phyloP scores from a whole-genome alignment of 345 rosid genomes.

The Stellera chamaejasme region DNA sequence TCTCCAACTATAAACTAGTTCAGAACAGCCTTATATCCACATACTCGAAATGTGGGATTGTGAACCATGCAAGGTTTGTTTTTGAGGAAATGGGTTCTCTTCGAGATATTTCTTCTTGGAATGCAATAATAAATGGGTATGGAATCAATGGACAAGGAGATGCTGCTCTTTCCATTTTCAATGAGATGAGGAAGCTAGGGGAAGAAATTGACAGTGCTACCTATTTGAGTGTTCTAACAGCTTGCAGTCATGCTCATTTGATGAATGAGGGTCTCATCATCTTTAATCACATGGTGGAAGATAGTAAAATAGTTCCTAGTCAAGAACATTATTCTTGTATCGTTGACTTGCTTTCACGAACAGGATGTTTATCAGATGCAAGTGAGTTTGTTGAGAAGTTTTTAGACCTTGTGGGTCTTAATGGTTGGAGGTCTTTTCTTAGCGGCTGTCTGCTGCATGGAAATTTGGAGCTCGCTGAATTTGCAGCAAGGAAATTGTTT shows the following conservation, averaged over 20 bases:
- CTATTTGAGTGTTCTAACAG: constrained; percentile 26
- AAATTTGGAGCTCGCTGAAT: constrained; percentile 29
- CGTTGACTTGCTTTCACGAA: constrained; percentile 32
- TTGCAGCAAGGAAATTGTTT: constrained; percentile 22
- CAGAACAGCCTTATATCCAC: constrained; percentile 39
- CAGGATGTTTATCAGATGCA: constrained; percentile 32
- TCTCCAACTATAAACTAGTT: constrained; percentile 15
- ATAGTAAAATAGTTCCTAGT: constrained; percentile 23
- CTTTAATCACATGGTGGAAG: constrained; percentile 28
- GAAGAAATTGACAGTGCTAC: constrained; percentile 31
- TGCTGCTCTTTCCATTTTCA: constrained; percentile 25
- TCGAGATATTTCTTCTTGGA: constrained; percentile 37
- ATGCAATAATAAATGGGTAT: constrained; percentile 34
- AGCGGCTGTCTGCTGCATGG: constrained; percentile 31
- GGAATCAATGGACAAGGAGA: constrained; percentile 32
- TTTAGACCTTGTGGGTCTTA: constrained; percentile 21
- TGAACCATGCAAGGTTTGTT: constrained; percentile 17
- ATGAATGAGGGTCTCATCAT: constrained; percentile 29
- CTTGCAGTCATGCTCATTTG: constrained; percentile 39
- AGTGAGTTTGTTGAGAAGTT: constrained; percentile 12
- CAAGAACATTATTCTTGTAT: constrained; percentile 31
- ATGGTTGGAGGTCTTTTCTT: constrained; percentile 33
- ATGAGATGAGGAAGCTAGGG: constrained; percentile 26
- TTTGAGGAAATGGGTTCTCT: constrained; percentile 32
- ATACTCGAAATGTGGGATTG: constrained; percentile 37